Evolutionary conservation across 192 early-diverging fungal species (phyloP).

Genomic region (Phycomyces blakesleeanus): DNA sequence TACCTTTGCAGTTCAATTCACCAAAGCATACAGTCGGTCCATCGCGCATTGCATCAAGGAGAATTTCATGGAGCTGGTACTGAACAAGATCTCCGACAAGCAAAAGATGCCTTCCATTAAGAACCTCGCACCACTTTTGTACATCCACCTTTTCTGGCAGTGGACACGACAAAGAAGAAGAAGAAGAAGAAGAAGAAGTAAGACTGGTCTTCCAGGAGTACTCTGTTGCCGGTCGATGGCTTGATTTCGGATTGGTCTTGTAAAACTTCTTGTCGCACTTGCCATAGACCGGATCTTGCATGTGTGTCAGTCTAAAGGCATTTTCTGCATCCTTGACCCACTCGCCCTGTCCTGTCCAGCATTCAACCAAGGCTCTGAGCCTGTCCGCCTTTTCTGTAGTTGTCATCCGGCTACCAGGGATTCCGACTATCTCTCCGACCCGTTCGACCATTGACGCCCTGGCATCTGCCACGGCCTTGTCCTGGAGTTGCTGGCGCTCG

Average conservation of each 20-base stretch:
- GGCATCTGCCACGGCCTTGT: slow-evolving; percentile 9
- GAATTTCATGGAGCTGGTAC: slow-evolving; percentile 51
- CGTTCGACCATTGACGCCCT: not conserved
- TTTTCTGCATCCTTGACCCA: slow-evolving; percentile 20
- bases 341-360: slow-evolving; percentile 28
- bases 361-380: slow-evolving; percentile 7
- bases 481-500: not conserved
- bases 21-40: slow-evolving; percentile 53
- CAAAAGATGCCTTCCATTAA: slow-evolving; percentile 41
- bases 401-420: not conserved
- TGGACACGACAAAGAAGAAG: too few relatives aligned
- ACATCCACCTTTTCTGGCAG: not conserved
- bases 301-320: slow-evolving; percentile 11
- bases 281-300: slow-evolving; percentile 31
- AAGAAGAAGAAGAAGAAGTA: too few relatives aligned
- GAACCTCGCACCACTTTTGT: slow-evolving; percentile 34
- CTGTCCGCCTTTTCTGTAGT: not conserved
- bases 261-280: slow-evolving; percentile 27
- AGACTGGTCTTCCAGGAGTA: slow-evolving; percentile 26
- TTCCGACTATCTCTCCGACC: not conserved
- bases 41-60: slow-evolving; percentile 51
- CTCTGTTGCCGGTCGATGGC: slow-evolving; percentile 15
- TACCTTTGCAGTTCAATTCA: slow-evolving; percentile 47
- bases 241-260: slow-evolving; percentile 4
- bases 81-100: slow-evolving; percentile 49